phyloP scores from a whole-genome alignment of 2,329 filamentous ascomycete genomes.

The Macrophomina pseudophaseolina region DNA sequence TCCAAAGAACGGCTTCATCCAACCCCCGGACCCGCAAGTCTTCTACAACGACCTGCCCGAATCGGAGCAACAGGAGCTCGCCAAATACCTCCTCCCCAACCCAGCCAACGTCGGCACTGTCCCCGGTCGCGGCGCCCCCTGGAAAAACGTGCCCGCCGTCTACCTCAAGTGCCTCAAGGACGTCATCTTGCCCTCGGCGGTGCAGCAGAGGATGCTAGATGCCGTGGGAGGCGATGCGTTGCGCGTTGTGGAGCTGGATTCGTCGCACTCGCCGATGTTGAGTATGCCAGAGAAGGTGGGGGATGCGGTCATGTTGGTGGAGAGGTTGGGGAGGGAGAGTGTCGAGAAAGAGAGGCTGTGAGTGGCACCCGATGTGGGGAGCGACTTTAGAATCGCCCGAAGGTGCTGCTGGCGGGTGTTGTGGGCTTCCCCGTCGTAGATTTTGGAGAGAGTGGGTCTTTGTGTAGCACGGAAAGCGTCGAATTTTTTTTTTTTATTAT shows the following conservation, averaged over 20 bases:
- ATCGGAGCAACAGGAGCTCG: neutral
- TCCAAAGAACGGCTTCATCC: conserved; percentile 10
- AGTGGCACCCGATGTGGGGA: too few relatives aligned
- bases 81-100: neutral
- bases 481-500: too few relatives aligned
- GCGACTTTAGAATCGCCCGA: too few relatives aligned
- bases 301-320: conserved; percentile 28
- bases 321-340: conserved; percentile 7
- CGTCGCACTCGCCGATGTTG: conserved; percentile 36
- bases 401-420: too few relatives aligned
- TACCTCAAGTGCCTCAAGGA: conserved; percentile 35
- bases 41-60: conserved; percentile 36
- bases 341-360: neutral
- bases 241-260: conserved; percentile 30
- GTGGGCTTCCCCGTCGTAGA: too few relatives aligned
- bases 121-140: conserved; percentile 30
- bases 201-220: conserved; percentile 31
- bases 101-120: conserved; percentile 1
- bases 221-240: conserved; percentile 31
- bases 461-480: too few relatives aligned
- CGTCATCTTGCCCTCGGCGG: conserved; percentile 30
- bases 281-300: conserved; percentile 33
- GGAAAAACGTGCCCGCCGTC: conserved; percentile 31
- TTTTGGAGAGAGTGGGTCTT: too few relatives aligned
- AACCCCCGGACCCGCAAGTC: conserved; percentile 23